Evolutionary conservation across 768 basidiomycete species (phyloP).

Genomic region (Agaricus sinodeliciosus): DNA sequence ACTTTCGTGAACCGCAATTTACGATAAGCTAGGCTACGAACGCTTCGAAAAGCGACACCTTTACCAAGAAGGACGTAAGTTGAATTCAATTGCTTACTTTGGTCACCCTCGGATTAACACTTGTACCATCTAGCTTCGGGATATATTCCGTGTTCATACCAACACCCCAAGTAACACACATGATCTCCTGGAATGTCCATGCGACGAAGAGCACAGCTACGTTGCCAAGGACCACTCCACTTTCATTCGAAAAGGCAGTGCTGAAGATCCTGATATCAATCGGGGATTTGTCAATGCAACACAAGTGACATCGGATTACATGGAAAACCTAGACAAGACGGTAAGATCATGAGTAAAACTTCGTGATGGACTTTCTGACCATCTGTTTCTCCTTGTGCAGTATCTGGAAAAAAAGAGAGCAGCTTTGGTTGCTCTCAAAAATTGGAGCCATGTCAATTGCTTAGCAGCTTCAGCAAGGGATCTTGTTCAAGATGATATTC

Average conservation of each 20-base stretch:
- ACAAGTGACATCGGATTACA: conserved; percentile 40
- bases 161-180: conserved; percentile 86
- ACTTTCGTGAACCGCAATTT: background rate
- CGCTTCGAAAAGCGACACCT: conserved; percentile 73
- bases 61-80: conserved; percentile 78
- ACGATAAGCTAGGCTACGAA: conserved; percentile 22
- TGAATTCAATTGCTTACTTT: background rate
- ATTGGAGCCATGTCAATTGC: conserved; percentile 86
- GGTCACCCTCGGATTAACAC: background rate
- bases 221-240: conserved; percentile 13
- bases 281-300: conserved; percentile 62
- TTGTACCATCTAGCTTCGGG: conserved; percentile 55
- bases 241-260: conserved; percentile 12
- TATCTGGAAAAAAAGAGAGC: conserved; percentile 62
- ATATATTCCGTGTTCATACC: conserved; percentile 84
- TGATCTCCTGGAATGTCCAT: conserved; percentile 80
- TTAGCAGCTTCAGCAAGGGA: conserved; percentile 36
- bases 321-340: conserved; percentile 43
- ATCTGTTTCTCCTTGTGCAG: conserved; percentile 27
- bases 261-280: background rate
- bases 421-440: conserved; percentile 63
- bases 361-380: background rate
- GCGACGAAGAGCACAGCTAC: conserved; percentile 34
- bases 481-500: conserved; percentile 57
- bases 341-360: conserved; percentile 28